Evolutionary conservation across 257 asterid genomes (phyloP).

Genomic region (Verbascum thapsus): DNA sequence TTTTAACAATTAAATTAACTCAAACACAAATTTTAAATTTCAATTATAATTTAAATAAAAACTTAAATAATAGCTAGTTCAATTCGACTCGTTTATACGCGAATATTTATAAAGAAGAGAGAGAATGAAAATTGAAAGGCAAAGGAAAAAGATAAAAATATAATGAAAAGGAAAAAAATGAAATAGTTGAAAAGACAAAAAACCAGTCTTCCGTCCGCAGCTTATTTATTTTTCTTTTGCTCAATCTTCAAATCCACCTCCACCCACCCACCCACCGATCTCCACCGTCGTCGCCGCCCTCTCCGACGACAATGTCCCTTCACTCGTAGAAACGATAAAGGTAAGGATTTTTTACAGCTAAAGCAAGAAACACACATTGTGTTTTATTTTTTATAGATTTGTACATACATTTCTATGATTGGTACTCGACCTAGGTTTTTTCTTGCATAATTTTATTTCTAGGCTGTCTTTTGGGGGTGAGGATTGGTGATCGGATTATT

Average conservation of each 20-base stretch:
- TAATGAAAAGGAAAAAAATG: neutral
- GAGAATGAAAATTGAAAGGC: no score
- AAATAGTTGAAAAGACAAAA: neutral
- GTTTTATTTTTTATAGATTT: neutral
- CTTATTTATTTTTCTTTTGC: neutral
- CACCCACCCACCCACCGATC: constrained; percentile 22
- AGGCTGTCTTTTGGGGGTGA: no score
- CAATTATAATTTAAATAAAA: no score
- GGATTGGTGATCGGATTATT: constrained; percentile 15
- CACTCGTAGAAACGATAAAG: neutral
- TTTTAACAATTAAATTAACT: no score
- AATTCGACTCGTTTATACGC: no score
- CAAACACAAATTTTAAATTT: no score
- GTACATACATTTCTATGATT: constrained; percentile 1
- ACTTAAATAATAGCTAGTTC: no score
- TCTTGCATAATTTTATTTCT: neutral
- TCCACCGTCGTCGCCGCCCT: neutral
- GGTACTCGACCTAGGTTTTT: neutral
- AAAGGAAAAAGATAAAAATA: neutral
- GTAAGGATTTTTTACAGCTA: constrained; percentile 12
- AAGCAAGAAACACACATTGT: neutral
- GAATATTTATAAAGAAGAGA: no score
- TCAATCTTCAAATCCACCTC: no score
- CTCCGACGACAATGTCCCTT: constrained; percentile 14
- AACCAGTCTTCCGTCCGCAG: neutral